Conservation (phyloP, 2,329 filamentous ascomycete genomes). For the Bipolaris bicolor region DNA sequence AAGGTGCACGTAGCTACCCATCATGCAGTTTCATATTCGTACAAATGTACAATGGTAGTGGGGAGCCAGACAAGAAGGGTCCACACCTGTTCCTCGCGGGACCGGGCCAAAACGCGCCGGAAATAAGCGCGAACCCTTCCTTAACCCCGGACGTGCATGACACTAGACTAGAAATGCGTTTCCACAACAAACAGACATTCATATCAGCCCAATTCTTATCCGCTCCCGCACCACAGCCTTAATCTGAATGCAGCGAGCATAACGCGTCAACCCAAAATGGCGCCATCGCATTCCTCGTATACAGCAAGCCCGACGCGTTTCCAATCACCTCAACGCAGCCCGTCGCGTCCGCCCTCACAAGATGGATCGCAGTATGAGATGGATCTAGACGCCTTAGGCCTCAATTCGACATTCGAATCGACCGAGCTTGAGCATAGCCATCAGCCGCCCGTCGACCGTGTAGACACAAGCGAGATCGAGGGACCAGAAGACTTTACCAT, state of each 20-base stretch:
- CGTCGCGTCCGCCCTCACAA: conserved; percentile 35
- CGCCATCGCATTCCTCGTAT: conserved; percentile 43
- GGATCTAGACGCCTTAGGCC: conserved; percentile 47
- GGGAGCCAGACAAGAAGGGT: too few species aligned
- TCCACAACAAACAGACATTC: conserved; percentile 31
- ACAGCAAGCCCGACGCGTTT: conserved; percentile 43
- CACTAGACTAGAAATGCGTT: conserved; percentile 21
- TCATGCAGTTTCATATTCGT: too few species aligned
- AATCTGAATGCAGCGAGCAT: not conserved
- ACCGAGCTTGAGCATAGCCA: conserved; percentile 38
- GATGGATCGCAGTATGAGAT: conserved; percentile 49
- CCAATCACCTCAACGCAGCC: conserved; percentile 38
- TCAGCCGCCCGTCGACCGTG: conserved; percentile 42
- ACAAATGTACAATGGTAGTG: too few species aligned
- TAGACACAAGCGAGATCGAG: conserved; percentile 50
- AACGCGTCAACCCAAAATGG: conserved; percentile 30
- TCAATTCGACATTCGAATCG: conserved; percentile 45
- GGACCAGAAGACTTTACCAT: conserved; percentile 52
- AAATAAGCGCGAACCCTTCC: not conserved
- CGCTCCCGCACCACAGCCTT: conserved; percentile 5
- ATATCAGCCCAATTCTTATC: conserved; percentile 29
- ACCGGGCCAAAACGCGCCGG: not conserved
- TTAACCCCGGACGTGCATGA: conserved; percentile 13
- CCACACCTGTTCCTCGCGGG: not conserved
- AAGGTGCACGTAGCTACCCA: too few species aligned